Base-by-base conservation (phyloP, 805 yeast species). In the Clavispora fructus region DNA sequence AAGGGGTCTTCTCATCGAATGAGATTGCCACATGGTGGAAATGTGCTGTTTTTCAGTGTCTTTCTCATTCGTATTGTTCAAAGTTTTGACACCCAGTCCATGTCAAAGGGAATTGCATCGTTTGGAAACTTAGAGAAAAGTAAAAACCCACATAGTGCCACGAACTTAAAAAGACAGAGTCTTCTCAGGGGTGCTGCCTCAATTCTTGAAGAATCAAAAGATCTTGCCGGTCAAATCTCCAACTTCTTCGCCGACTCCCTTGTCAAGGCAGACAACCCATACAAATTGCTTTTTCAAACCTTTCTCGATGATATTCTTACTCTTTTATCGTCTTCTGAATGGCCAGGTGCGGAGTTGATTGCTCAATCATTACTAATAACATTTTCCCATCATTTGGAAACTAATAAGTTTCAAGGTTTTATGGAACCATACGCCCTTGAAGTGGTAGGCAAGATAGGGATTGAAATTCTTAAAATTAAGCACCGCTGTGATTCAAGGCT, bases 371-470 rank as follows among this genome's bases (percentile, higher is more conserved):
- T 83, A 2, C 63, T 75, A 55, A 71, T 66, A 35, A 64, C 73
- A 6, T 56, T 83, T 19, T 57, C 81, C 42, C 53, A 51, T 17
- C 58, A 70, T 1, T 65, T 74, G 48, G 65, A 59, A 54, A 68
- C 71, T 2, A 72, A 71, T 11, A 64, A 62, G 27, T 65, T 68
- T 39, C 41, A 74, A 0, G 65, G 75, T 1, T 48, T 58, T 11
- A 64, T 75, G 7, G 85, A 81, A 48, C 67, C 81, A 0, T 72
- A 71, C 49, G 69, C 79, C 4, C 60, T 87, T 42, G 91, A 85
- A 45, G 54, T 80, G 51, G 62, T 80, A n/a, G 90, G 92, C 0
- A 47, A 65, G 12, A 75, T 84, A 25, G 90, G 87, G 0, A 71
- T 77, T 2, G 69, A 67, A 33, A 70, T 83, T 41, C 56, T 76